Base-by-base conservation (phyloP, 257 asterid species). In the Primulina eburnea region DNA sequence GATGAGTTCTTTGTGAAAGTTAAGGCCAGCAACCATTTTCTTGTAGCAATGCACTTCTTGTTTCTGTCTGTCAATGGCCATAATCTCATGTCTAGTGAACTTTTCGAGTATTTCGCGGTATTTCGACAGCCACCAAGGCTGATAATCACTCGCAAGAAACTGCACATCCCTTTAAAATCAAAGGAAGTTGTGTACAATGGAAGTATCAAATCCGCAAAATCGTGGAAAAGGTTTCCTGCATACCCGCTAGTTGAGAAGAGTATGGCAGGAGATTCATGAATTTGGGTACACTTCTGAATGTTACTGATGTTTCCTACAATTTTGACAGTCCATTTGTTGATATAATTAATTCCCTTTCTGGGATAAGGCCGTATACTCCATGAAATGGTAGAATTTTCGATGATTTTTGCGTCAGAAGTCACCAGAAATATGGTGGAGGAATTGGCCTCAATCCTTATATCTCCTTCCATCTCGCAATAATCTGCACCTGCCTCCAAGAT, bases 141-240 rank as follows among this genome's bases (percentile, higher is more conserved):
- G 80, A 74, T 82, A 76, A 64, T 86, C 89, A 1, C 78, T 80
- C 14, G 82, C 85, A 37, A 88, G 95, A 72, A 90, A 85, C 1
- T 84, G 77, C 4, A 87, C 92, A 2, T 88, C 83, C 28, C 65
- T 66, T 75, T 53, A 82, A 81, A 88, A 14, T 43, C 59, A 8
- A 57, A 75, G 0, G 90, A 83, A 29, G 86, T 83, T n/a, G 89
- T 37, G 68, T 79, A 88, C 7, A 88, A 16, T 2, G 97, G 97
- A 0, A 88, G 10, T 8, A 90, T 8, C 24, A 87, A 17, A 66
- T 90, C 96, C 9, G 92, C 71, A 47, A 88, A 88, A 60, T 85
- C 97, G 38, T 90, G 96, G 85, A 87, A 90, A 53, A 73, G 82
- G 21, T 90, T 90, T 12, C 96, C 97, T 1, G 88, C 16, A 60